Evolutionary conservation across 1,284 basidiomycete genomes (phyloP), one percentile per base, ranked within the genome.

Genomic region (Sporisorium sorghi): DNA sequence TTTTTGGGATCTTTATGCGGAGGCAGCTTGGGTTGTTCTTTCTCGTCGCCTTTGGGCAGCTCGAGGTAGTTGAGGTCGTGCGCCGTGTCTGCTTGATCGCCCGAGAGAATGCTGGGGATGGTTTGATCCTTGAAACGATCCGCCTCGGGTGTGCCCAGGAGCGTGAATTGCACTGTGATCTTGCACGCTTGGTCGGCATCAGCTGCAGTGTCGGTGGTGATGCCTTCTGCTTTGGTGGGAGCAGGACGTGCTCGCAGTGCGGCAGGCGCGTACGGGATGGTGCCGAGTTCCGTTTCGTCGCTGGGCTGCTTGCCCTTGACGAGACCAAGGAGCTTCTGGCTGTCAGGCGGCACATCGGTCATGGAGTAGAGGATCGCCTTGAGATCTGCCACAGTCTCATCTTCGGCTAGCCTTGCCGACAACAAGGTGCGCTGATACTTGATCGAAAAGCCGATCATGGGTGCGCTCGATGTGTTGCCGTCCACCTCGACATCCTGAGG

Each of bases 261-360:
- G 8, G 73, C 51, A 10, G 76, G 67, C 1, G 77, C 76, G 43
- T 64, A 67, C 0, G 64, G 58, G 21, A 81, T 59, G 15, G 59
- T 35, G 9, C 73, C 73, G 4, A 81, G 50, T 19, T 21, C 39
- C 10, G 58, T 64, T 3, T 71, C 67, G 26, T 81, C 79, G 49
- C 88, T 86, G 5, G 92, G 92, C 12, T 95, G 86, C 83, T 92
- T 94, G 37, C 92, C 92, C 78, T 92, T 93, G 37, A 92, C 90
- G 28, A 96, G 86, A 1, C 93, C 93, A 14, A 95, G 87, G 57
- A 96, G 90, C 87, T 97, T 96, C 86, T 96, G 93, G 17, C 93
- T 88, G 73, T 92, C 92, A 26, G 90, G 88, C 3, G 93, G 93
- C 2, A 97, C 92, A 62, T 88, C 88, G 1, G 93, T 96, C 60